Evolutionary conservation across 2,329 filamentous ascomycete species (phyloP).

Genomic region (Aspergillus flavus): DNA sequence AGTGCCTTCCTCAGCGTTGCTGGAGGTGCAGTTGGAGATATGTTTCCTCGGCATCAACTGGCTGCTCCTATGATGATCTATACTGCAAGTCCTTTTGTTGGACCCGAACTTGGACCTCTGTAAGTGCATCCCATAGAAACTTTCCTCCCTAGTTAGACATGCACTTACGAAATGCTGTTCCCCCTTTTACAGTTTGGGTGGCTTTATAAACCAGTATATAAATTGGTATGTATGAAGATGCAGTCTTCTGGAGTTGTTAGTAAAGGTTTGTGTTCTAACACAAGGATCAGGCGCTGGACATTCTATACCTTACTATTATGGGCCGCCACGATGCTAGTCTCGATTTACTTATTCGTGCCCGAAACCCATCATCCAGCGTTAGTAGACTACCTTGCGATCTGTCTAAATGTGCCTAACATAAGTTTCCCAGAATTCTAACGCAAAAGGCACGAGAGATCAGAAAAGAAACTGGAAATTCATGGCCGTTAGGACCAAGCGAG

Average conservation of each 20-base stretch:
- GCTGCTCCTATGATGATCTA: conserved; percentile 61
- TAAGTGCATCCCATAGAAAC: conserved; percentile 22
- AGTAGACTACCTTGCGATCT: conserved; percentile 31
- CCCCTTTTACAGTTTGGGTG: conserved; percentile 54
- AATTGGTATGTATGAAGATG: conserved; percentile 54
- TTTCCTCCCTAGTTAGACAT: neutral
- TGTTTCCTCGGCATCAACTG: neutral
- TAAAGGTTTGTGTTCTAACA: neutral
- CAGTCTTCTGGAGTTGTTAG: neutral
- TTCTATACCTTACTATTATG: conserved; percentile 86
- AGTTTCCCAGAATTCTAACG: conserved; percentile 57
- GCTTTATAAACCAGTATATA: conserved; percentile 77
- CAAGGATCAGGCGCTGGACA: conserved; percentile 64
- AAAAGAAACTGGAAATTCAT: conserved; percentile 73
- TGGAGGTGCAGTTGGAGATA: neutral
- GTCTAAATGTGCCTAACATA: conserved; percentile 39
- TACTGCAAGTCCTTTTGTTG: conserved; percentile 62
- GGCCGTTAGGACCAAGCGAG: conserved; percentile 75
- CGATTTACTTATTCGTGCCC: conserved; percentile 73
- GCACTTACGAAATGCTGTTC: neutral
- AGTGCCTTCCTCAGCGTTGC: conserved; percentile 63
- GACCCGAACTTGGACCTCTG: conserved; percentile 60
- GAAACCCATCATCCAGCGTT: conserved; percentile 75
- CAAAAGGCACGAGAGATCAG: conserved; percentile 71
- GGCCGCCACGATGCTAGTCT: conserved; percentile 64